Base-by-base conservation (phyloP, 2,329 filamentous ascomycete genomes). In the Simplicillium aogashimaense region DNA sequence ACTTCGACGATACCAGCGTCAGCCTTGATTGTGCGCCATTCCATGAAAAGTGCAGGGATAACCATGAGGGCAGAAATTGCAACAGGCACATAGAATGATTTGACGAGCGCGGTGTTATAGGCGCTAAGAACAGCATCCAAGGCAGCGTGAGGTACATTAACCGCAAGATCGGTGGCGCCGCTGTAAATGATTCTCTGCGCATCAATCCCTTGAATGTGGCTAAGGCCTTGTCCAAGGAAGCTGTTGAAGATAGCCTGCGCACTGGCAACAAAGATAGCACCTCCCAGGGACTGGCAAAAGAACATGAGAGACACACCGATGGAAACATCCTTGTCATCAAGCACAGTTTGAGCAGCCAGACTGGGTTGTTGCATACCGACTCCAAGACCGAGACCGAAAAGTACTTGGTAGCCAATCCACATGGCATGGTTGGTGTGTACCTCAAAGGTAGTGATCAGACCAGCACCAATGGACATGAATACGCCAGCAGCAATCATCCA, bases 321-420 rank as follows among this genome's bases (percentile, higher is more conserved):
- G 0, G 67, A 61, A 18, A 70, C 61, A 35, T 70, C 67, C 1
- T 54, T 55, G 4, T 52, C 41, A 6, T 45, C 48, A 13, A 70
- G 47, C 0, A 67, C 66, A 0, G 65, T 61, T 42, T 70, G 67
- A 0, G 62, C 59, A 2, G 63, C 65, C 10, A 69, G 57, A 3
- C 65, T 47, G 2, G 64, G 57, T 29, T 65, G 57, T 38, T 70
- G 66, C 25, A 69, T 54, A 4, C 57, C 56, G 3, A 64, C 47
- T 14, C 68, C 68, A 3, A 63, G 51, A 0, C 66, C 67, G 1
- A 63, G 43, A 3, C 68, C 68, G 6, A 58, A 56, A 15, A 72
- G 43, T 2, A 61, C 53, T 48, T 69, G 64, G 40, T 60, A 70
- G 3, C 63, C 65, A 29, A 69, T 63, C 66, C 67, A 72, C 30